Percentiles rank a stretch among this genome's conserved stretches.
These are phyloP conservation scores for Fusarium sp. DNA, from an alignment of 2,329 filamentous ascomycete species.

Conservation along the genomic window DNA sequence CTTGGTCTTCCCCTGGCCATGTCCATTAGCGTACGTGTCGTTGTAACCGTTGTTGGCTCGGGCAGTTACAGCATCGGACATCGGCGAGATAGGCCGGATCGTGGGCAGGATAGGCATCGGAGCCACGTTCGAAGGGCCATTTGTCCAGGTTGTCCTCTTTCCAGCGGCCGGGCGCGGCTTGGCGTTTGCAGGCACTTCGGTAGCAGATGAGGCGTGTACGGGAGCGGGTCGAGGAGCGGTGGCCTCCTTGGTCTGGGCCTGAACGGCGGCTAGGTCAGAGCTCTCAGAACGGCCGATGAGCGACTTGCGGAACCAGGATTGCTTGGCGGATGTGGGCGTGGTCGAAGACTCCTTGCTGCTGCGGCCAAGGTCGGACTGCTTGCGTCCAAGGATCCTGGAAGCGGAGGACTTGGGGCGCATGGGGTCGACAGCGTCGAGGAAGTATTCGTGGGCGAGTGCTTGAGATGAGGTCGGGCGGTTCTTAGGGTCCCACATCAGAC, in stretches of 20 bases:
- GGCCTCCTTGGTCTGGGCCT: slow-evolving; percentile 64
- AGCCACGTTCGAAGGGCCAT: slow-evolving; percentile 83
- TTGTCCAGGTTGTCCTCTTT: slow-evolving; percentile 96
- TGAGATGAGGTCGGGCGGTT: slow-evolving; percentile 91
- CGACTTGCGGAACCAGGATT: slow-evolving; percentile 97
- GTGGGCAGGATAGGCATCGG: slow-evolving; percentile 97
- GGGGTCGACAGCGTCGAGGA: slow-evolving; percentile 91
- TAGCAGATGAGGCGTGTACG: slow-evolving; percentile 58
- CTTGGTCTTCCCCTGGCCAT: slow-evolving; percentile 79
- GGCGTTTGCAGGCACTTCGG: slow-evolving; percentile 56
- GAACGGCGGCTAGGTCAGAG: slow-evolving; percentile 70
- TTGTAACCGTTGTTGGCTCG: slow-evolving; percentile 81
- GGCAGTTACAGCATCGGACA: slow-evolving; percentile 93
- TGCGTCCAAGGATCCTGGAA: slow-evolving; percentile 87
- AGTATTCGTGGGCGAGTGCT: slow-evolving; percentile 96
- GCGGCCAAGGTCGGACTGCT: slow-evolving; percentile 87
- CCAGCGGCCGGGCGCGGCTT: slow-evolving; percentile 65
- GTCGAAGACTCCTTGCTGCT: slow-evolving; percentile 73
- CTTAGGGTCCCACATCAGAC: slow-evolving; percentile 98
- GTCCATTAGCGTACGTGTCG: slow-evolving; percentile 58
- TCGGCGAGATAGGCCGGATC: slow-evolving; percentile 93
- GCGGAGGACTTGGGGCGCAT: slow-evolving; percentile 90
- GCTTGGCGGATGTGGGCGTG: slow-evolving; percentile 81
- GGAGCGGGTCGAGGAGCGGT: slow-evolving; percentile 62
- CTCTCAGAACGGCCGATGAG: slow-evolving; percentile 86